Conservation (phyloP, 768 basidiomycete species). For the Russula ochroleuca region DNA sequence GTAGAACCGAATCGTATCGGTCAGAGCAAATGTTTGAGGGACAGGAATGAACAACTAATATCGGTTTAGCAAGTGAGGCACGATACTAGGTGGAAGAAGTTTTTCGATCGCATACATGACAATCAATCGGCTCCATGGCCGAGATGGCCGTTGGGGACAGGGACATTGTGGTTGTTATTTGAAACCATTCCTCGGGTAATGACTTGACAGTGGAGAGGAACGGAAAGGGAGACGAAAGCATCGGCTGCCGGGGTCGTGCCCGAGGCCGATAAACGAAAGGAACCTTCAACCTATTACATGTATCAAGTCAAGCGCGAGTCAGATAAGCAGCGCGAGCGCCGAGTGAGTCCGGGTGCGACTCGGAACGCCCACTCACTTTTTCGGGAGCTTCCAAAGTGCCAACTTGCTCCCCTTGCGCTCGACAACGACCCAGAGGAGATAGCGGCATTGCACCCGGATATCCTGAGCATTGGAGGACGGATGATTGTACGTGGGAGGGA, state of each 20-base stretch:
- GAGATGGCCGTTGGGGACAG: slow-evolving; percentile 31
- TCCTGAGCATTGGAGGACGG: slow-evolving; percentile 36
- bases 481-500: slow-evolving; percentile 47
- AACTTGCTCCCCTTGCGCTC: slow-evolving; percentile 39
- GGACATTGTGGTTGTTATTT: slow-evolving; percentile 44
- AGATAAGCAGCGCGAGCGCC: too few species aligned
- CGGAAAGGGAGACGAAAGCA: slow-evolving; percentile 40
- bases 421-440: slow-evolving; percentile 43
- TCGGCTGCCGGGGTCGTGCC: slow-evolving; percentile 52
- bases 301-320: too few species aligned
- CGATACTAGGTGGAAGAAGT: too few species aligned
- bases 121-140: slow-evolving; percentile 41
- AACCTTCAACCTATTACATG: slow-evolving; percentile 38
- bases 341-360: too few species aligned
- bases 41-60: slow-evolving; percentile 57
- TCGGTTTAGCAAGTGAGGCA: too few species aligned
- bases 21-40: slow-evolving; percentile 48
- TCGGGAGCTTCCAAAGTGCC: slow-evolving; percentile 44
- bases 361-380: slow-evolving; percentile 38
- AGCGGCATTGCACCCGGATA: slow-evolving; percentile 38
- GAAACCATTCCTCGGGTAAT: slow-evolving; percentile 62
- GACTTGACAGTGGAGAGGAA: slow-evolving; percentile 59
- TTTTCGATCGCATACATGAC: slow-evolving; percentile 42
- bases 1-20: slow-evolving; percentile 60
- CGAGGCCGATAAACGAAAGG: slow-evolving; percentile 53